Percentiles rank a stretch among this genome's conserved stretches.
These are phyloP conservation scores for Pichia insulana DNA, from an alignment of 805 yeast species.

Conservation along the genomic window DNA sequence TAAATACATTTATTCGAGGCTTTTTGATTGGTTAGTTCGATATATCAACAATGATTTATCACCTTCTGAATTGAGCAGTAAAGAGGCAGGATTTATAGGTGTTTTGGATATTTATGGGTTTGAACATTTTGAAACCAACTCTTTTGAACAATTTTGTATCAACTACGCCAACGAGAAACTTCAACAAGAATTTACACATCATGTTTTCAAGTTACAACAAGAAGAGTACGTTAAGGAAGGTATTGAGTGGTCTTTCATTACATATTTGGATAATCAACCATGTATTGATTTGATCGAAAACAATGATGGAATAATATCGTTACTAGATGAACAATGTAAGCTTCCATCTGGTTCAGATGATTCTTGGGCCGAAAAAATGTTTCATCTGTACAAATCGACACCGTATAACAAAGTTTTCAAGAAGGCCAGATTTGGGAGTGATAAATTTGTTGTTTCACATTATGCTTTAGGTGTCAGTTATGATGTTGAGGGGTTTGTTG, in stretches of 20 bases:
- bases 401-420: constrained; percentile 76
- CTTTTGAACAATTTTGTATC: constrained; percentile 96
- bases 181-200: constrained; percentile 96
- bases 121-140: constrained; percentile 88
- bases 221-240: constrained; percentile 88
- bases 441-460: constrained; percentile 82
- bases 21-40: constrained; percentile 91
- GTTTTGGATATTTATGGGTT: constrained; percentile 96
- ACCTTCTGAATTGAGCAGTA: constrained; percentile 51
- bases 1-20: constrained; percentile 81
- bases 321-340: constrained; percentile 91
- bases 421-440: constrained; percentile 89
- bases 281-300: constrained; percentile 88
- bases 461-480: constrained; percentile 92
- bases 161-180: constrained; percentile 94
- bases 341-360: constrained; percentile 90
- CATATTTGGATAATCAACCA: constrained; percentile 92
- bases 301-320: constrained; percentile 75
- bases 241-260: constrained; percentile 95
- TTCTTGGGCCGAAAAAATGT: constrained; percentile 86
- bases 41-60: constrained; percentile 76
- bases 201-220: constrained; percentile 93
- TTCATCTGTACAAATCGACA: constrained; percentile 62
- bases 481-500: constrained; percentile 89
- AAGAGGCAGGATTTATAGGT: constrained; percentile 74